Percentiles rank a stretch among this genome's conserved stretches.
These are phyloP conservation scores for Leccinum broughii DNA, from an alignment of 768 basidiomycete genomes.

Conservation along the genomic window DNA sequence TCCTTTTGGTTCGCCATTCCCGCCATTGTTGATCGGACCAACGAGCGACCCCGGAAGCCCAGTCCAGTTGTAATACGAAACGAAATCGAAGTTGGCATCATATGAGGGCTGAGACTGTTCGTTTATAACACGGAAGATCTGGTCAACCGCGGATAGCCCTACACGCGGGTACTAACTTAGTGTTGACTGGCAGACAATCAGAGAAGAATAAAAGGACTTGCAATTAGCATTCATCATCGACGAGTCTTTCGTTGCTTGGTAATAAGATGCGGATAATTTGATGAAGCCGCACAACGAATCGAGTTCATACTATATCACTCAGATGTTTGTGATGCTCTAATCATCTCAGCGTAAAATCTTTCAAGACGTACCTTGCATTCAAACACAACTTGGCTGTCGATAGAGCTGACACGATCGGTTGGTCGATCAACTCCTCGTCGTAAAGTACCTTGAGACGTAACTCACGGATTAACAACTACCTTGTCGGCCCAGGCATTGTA, in stretches of 20 bases:
- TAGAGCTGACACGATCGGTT: slow-evolving; percentile 45
- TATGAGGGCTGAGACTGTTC: slow-evolving; percentile 76
- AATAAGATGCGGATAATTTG: slow-evolving; percentile 75
- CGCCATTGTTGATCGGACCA: slow-evolving; percentile 62
- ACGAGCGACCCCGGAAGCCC: slow-evolving; percentile 60
- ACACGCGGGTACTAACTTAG: neutral
- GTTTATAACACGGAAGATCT: slow-evolving; percentile 73
- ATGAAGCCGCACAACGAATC: slow-evolving; percentile 80
- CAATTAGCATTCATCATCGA: slow-evolving; percentile 75
- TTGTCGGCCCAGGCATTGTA: slow-evolving; percentile 69
- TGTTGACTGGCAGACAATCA: neutral
- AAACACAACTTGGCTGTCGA: slow-evolving; percentile 69
- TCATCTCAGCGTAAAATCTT: neutral
- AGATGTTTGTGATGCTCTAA: neutral
- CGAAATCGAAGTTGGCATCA: slow-evolving; percentile 67
- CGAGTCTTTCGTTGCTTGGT: slow-evolving; percentile 64
- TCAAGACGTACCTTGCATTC: slow-evolving; percentile 68
- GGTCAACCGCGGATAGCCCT: slow-evolving; percentile 70
- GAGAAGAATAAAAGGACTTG: slow-evolving; percentile 29
- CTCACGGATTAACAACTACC: slow-evolving; percentile 75
- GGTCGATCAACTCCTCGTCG: neutral
- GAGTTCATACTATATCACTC: slow-evolving; percentile 60
- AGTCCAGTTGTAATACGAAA: slow-evolving; percentile 84
- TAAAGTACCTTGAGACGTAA: slow-evolving; percentile 4
- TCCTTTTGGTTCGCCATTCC: slow-evolving; percentile 75